Conservation (phyloP, 495 filamentous ascomycete species). For the Penicillium canescens region DNA sequence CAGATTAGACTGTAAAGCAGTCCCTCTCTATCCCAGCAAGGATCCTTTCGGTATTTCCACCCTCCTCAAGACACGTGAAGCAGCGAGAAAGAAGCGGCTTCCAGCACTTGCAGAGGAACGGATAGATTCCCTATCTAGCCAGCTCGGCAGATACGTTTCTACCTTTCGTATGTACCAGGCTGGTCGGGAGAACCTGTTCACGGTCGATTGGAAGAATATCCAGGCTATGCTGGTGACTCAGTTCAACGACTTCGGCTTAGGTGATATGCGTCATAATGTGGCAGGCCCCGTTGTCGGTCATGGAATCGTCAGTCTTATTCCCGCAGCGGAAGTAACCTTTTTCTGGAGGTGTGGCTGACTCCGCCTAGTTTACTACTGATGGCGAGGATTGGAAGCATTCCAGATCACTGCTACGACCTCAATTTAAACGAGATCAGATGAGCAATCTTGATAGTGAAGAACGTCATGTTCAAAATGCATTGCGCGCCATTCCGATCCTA, state of each 20-base stretch:
- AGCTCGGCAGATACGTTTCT: too few relatives aligned
- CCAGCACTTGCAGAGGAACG: too few relatives aligned
- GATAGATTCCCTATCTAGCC: too few relatives aligned
- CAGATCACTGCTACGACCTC: conserved; percentile 40
- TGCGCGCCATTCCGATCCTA: conserved; percentile 36
- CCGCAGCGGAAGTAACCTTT: too few relatives aligned
- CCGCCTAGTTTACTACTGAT: conserved; percentile 31
- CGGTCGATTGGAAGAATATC: conserved; percentile 68
- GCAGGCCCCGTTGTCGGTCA: neutral
- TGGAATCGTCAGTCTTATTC: neutral
- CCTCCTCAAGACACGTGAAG: too few relatives aligned
- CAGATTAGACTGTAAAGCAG: too few relatives aligned
- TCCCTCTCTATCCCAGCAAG: too few relatives aligned
- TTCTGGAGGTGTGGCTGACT: too few relatives aligned
- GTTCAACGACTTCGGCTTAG: conserved; percentile 55
- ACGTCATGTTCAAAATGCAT: neutral
- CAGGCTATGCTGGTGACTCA: conserved; percentile 69
- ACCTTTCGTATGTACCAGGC: neutral
- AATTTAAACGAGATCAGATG: conserved; percentile 10
- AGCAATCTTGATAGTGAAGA: conserved; percentile 42
- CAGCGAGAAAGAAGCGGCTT: too few relatives aligned
- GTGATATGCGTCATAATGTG: conserved; percentile 1
- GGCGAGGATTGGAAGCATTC: conserved; percentile 41
- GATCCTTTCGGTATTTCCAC: too few relatives aligned
- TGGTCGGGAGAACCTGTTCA: conserved; percentile 31